A percentile compares a stretch with the other conserved stretches of the same genome.
phyloP scores from a whole-genome alignment of 192 early-diverging fungal genomes.

The Coemansia sp. region DNA sequence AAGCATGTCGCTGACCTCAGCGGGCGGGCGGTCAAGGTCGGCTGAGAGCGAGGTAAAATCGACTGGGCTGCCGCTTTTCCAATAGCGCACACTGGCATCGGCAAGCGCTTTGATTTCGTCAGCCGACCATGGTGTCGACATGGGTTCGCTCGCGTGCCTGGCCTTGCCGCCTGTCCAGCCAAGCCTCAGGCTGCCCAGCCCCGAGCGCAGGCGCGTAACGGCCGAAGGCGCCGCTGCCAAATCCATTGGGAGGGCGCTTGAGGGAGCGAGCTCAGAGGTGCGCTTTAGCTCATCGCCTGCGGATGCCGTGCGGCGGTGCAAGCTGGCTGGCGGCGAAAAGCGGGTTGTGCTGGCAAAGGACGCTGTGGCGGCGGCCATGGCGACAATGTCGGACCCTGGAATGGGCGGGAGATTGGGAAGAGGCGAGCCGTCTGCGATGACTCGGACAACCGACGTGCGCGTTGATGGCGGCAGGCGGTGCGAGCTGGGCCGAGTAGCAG shows the following conservation, averaged over 20 bases:
- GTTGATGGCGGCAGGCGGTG: slow-evolving; percentile 29
- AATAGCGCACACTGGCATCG: slow-evolving; percentile 25
- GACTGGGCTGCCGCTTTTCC: slow-evolving; percentile 31
- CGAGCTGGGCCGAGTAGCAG: neutral
- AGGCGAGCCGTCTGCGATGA: slow-evolving; percentile 20
- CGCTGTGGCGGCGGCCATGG: neutral
- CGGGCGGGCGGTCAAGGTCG: slow-evolving; percentile 22
- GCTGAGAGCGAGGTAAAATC: slow-evolving; percentile 20
- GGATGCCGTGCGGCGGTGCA: slow-evolving; percentile 26
- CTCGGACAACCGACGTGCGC: slow-evolving; percentile 30
- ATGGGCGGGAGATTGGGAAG: slow-evolving; percentile 38
- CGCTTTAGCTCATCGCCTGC: slow-evolving; percentile 18
- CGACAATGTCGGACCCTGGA: slow-evolving; percentile 19
- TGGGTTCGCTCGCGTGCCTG: slow-evolving; percentile 9
- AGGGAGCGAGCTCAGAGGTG: neutral
- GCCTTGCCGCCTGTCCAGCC: slow-evolving; percentile 21
- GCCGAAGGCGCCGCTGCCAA: neutral
- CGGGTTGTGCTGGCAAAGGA: slow-evolving; percentile 11
- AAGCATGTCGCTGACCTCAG: slow-evolving; percentile 45
- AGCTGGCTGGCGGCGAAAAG: neutral
- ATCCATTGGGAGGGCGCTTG: slow-evolving; percentile 3
- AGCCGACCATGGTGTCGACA: slow-evolving; percentile 31
- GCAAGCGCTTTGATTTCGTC: slow-evolving; percentile 32
- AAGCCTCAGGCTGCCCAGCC: slow-evolving; percentile 27
- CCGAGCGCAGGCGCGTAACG: slow-evolving; percentile 14